These are phyloP conservation scores for Eugenia klotzschiana DNA, from an alignment of 441 rosid species.

Conservation along the genomic window DNA sequence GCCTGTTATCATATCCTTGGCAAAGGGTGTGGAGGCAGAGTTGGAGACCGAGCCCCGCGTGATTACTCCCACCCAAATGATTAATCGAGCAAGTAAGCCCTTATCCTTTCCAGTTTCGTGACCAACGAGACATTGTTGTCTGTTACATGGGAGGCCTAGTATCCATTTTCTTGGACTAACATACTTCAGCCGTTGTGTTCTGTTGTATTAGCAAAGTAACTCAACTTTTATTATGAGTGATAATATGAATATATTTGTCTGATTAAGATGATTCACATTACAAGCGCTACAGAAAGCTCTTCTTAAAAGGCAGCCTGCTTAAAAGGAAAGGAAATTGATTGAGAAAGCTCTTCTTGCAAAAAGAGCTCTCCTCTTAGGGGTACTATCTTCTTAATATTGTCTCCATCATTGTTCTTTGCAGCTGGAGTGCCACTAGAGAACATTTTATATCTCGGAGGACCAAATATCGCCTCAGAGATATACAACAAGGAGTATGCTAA, in stretches of 20 bases:
- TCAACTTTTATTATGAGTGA: background rate
- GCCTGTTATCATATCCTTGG: constrained; percentile 70
- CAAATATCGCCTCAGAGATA: constrained; percentile 91
- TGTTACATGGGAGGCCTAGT: background rate
- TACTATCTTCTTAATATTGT: background rate
- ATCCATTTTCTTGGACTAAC: background rate
- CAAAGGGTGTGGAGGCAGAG: constrained; percentile 91
- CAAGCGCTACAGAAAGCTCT: background rate
- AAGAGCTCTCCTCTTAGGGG: background rate
- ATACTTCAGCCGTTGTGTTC: background rate
- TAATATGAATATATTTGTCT: background rate
- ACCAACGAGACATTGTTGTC: background rate
- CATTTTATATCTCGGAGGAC: constrained; percentile 91
- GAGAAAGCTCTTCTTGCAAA: background rate
- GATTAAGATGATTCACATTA: background rate
- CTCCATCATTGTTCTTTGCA: constrained; percentile 5
- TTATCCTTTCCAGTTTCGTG: constrained; percentile 2
- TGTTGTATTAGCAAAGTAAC: background rate
- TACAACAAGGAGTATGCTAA: constrained; percentile 90
- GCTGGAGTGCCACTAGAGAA: constrained; percentile 75
- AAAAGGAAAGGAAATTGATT: background rate
- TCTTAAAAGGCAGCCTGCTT: background rate
- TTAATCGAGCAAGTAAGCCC: constrained; percentile 71
- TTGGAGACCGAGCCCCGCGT: constrained; percentile 71
- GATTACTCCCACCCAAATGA: constrained; percentile 91